Percentiles rank a stretch among this genome's conserved stretches.
phyloP scores from a whole-genome alignment of 164 flowering plant genomes.

The Magnolia officinalis region DNA sequence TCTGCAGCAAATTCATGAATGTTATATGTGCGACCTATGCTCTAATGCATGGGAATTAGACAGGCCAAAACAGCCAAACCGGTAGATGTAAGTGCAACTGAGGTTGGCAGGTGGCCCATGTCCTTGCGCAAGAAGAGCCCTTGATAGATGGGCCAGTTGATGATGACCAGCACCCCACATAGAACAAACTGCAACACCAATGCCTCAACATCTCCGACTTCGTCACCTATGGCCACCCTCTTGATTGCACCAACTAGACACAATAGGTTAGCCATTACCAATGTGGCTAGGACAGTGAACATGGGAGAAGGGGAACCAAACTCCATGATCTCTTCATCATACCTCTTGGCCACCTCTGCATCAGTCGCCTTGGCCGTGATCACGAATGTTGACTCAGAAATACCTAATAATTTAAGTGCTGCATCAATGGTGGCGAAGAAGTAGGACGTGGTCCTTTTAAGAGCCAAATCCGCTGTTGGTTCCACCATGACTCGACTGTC shows the following conservation, averaged over 20 bases:
- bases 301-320: conserved; percentile 35
- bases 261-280: conserved; percentile 23
- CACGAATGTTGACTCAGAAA: conserved; percentile 18
- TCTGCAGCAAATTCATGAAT: too few species aligned
- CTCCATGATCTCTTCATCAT: conserved; percentile 32
- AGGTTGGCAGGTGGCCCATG: conserved; percentile 54
- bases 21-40: too few species aligned
- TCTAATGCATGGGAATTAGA: too few species aligned
- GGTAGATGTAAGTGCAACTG: conserved; percentile 40
- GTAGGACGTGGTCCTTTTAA: conserved; percentile 22
- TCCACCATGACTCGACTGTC: conserved; percentile 37
- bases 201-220: background rate
- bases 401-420: conserved; percentile 18
- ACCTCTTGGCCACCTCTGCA: conserved; percentile 27
- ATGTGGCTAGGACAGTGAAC: conserved; percentile 27
- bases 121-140: conserved; percentile 65
- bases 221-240: conserved; percentile 7
- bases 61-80: conserved; percentile 29
- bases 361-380: conserved; percentile 30
- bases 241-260: conserved; percentile 14
- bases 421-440: conserved; percentile 21
- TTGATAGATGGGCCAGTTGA: conserved; percentile 57
- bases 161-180: conserved; percentile 38
- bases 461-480: conserved; percentile 20
- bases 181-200: conserved; percentile 22